Base-by-base conservation (phyloP, 768 basidiomycete species). In the Hericium alpestre region DNA sequence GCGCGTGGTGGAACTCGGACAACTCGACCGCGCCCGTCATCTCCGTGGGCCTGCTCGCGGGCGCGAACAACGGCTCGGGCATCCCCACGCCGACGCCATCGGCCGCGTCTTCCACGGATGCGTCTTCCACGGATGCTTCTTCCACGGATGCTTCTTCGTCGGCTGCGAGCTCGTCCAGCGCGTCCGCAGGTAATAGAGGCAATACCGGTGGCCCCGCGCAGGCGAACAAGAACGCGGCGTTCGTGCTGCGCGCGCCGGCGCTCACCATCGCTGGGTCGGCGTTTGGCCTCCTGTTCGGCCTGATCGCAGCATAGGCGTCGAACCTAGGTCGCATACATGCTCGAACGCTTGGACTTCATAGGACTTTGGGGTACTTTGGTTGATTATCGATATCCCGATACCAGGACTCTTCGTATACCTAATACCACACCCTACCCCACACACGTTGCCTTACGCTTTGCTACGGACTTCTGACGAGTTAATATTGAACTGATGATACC, bases 1-100 rank as follows among this genome's bases (percentile, higher is more conserved):
- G 59, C 18, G 61, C 57, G 23, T 62, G 56, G 38, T 51, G 55
- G 55, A 62, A 61, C 11, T 51, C 25, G 10, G 10, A 32, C 20
- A 43, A 51, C 3, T 37, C 46, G 1, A 38, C 54, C 12, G 37
- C 13, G 8, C 20, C 40, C 2, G 38, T 57, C 20, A 47, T 13
- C 3, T 12, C 10, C 15, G 47, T 48, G 8, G 18, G 55, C 20
- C 22, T 60, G 7, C 25, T 27, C 50, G 50, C 50, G n/a, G 43
- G 50, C 22, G 50, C 12, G n/a, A 46, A 46, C 41, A 46, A 46
- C 43, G 43, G 43, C 50, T 18, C 52, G 37, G 20, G 15, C 52
- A 39, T 37, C 23, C 37, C 25, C 12, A 18, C 51, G 51, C 37
- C 51, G 4, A n/a, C 52, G n/a, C 13, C 52, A 38, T 12, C 37